Percentiles rank a stretch among this genome's conserved stretches.
phyloP scores from a whole-genome alignment of 2,329 filamentous ascomycete species.

The Diaporthe batatas region DNA sequence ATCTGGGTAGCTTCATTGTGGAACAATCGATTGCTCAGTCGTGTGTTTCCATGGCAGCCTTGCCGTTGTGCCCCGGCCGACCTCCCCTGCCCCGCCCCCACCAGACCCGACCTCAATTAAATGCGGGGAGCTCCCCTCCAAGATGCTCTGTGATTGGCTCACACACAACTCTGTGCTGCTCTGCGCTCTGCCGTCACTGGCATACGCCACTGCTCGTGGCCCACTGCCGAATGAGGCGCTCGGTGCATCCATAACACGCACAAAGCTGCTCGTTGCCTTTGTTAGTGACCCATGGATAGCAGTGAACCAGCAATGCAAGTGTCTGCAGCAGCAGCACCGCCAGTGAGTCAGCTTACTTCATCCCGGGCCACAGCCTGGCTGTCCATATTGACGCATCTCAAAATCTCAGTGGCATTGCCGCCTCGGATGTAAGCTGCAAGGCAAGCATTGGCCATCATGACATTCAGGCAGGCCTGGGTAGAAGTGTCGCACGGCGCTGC shows the following conservation, averaged over 20 bases:
- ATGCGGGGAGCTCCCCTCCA: too few species aligned
- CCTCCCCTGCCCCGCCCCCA: too few species aligned
- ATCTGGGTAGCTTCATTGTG: too few species aligned
- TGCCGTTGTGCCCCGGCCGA: too few species aligned
- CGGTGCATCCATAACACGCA: conserved; percentile 17
- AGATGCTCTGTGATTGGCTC: too few species aligned
- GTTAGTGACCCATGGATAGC: neutral
- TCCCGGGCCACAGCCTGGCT: neutral
- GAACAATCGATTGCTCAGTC: too few species aligned
- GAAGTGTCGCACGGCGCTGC: neutral
- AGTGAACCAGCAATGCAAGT: too few species aligned
- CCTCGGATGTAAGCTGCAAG: neutral
- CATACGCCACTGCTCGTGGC: neutral
- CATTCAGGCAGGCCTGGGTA: neutral
- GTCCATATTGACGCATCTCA: neutral
- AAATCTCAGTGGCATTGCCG: neutral
- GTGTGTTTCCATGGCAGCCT: too few species aligned
- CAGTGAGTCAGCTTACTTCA: neutral
- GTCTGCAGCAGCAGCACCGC: too few species aligned
- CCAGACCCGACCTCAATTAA: too few species aligned
- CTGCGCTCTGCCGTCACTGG: neutral
- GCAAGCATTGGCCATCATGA: conserved; percentile 7
- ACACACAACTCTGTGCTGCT: too few species aligned
- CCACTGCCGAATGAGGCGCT: neutral
- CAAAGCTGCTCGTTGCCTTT: neutral